These are phyloP conservation scores for Yarrowia sp. DNA, from an alignment of 805 yeast species.

Conservation along the genomic window DNA sequence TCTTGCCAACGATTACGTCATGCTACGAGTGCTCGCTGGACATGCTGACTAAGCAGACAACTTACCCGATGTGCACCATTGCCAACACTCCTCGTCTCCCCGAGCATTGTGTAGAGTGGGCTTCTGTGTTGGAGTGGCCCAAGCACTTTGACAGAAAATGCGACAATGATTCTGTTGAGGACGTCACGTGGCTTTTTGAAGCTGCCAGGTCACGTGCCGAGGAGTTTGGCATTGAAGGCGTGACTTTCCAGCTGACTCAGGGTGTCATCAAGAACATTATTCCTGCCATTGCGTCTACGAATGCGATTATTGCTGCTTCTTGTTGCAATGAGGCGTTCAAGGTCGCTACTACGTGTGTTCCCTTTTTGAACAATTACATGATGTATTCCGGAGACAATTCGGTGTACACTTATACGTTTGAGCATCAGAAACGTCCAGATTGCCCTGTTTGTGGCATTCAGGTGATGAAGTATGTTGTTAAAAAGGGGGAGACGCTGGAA, in stretches of 20 bases:
- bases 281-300: constrained; percentile 92
- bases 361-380: constrained; percentile 71
- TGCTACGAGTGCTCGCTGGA: constrained; percentile 92
- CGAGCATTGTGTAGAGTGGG: constrained; percentile 94
- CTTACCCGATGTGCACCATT: constrained; percentile 89
- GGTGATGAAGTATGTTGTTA: constrained; percentile 31
- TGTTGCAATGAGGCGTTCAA: constrained; percentile 86
- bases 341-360: constrained; percentile 66
- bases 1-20: constrained; percentile 78
- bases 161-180: constrained; percentile 56
- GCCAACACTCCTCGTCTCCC: constrained; percentile 93
- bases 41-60: constrained; percentile 55
- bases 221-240: constrained; percentile 64
- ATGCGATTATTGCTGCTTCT: constrained; percentile 85
- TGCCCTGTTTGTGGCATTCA: constrained; percentile 75
- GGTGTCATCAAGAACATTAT: constrained; percentile 91
- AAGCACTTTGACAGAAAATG: constrained; percentile 38
- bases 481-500: constrained; percentile 38
- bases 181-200: constrained; percentile 61
- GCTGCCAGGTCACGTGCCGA: constrained; percentile 58
- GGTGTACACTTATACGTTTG: constrained; percentile 69
- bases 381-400: constrained; percentile 84
- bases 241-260: constrained; percentile 65
- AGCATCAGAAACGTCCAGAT: constrained; percentile 54
- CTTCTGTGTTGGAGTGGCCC: constrained; percentile 74